Conservation (phyloP, 305 asterid genomes). For the Ajuga reptans region DNA sequence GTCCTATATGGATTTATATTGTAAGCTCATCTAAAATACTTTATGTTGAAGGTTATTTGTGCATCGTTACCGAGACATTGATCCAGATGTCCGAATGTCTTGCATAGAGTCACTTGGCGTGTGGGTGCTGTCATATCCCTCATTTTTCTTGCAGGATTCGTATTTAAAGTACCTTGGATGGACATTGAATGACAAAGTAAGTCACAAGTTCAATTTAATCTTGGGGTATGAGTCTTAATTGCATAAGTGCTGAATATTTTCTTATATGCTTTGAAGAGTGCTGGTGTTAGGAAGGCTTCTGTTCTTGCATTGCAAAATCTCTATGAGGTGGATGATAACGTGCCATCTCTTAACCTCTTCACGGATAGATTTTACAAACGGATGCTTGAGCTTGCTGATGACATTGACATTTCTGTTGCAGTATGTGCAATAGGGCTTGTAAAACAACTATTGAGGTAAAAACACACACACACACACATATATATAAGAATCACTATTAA, state of each 20-base stretch:
- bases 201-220: conserved; percentile 21
- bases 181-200: conserved; percentile 97
- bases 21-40: conserved; percentile 1
- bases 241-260: conserved; percentile 25
- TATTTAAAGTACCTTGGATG: conserved; percentile 96
- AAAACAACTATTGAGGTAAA: conserved; percentile 79
- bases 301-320: conserved; percentile 87
- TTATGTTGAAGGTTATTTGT: conserved; percentile 68
- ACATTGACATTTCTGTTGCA: conserved; percentile 90
- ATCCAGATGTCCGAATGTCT: conserved; percentile 80
- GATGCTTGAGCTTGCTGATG: conserved; percentile 97
- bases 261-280: conserved; percentile 47
- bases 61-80: conserved; percentile 93
- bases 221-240: conserved; percentile 8
- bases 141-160: conserved; percentile 90
- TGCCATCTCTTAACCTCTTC: conserved; percentile 90
- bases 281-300: conserved; percentile 91
- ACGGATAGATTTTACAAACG: conserved; percentile 82
- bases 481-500: neutral
- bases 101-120: conserved; percentile 93
- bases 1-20: conserved; percentile 1
- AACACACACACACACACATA: neutral
- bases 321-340: conserved; percentile 85
- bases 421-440: conserved; percentile 98
- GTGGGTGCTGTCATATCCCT: conserved; percentile 90